Conservation (phyloP, 2,329 filamentous ascomycete genomes). For the Cladosporium austrohemisphaericum region DNA sequence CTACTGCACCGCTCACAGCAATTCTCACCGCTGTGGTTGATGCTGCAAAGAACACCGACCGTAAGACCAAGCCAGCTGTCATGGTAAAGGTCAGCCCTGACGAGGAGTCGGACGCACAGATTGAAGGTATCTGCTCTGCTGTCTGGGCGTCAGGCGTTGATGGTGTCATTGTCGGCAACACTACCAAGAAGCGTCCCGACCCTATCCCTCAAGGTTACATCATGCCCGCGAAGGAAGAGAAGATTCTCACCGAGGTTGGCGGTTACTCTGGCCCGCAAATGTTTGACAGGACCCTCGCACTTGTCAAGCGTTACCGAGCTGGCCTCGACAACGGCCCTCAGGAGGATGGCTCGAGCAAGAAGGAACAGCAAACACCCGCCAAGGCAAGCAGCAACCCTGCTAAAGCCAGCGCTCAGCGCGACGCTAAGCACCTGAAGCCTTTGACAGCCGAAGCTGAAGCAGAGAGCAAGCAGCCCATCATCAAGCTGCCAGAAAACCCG, state of each 20-base stretch:
- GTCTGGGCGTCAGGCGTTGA: conserved; percentile 82
- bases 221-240: conserved; percentile 63
- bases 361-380: conserved; percentile 12
- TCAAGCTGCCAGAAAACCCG: conserved; percentile 28
- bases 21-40: conserved; percentile 79
- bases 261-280: conserved; percentile 89
- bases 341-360: conserved; percentile 15
- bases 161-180: conserved; percentile 95
- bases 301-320: conserved; percentile 74
- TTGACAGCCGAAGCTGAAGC: conserved; percentile 26
- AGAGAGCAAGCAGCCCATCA: conserved; percentile 30
- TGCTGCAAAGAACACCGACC: conserved; percentile 65
- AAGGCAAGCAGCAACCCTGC: conserved; percentile 9
- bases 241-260: conserved; percentile 69
- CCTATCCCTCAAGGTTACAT: conserved; percentile 64
- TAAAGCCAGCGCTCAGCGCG: conserved; percentile 28
- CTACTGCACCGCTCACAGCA: conserved; percentile 73
- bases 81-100: conserved; percentile 99
- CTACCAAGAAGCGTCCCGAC: conserved; percentile 76
- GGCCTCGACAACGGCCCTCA: conserved; percentile 44
- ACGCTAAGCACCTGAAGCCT: conserved; percentile 31
- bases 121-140: conserved; percentile 83
- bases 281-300: conserved; percentile 71
- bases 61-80: conserved; percentile 71
- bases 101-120: conserved; percentile 79